A percentile compares a stretch with the other conserved stretches of the same genome.
phyloP scores from a whole-genome alignment of 306 rosid species.

The Prunus mira region DNA sequence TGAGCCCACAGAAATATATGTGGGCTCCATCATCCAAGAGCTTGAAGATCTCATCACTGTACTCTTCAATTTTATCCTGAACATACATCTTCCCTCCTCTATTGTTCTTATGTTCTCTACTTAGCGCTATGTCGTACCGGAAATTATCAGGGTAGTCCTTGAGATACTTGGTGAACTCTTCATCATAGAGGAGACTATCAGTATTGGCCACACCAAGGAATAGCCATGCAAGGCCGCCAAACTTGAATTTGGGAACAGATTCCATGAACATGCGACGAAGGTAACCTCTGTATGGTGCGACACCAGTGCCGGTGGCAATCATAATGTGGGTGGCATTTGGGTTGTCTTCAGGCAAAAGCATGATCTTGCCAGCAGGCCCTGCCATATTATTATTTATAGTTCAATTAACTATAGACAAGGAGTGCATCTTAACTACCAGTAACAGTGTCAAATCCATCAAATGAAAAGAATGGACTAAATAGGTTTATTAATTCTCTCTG shows the following conservation, averaged over 20 bases:
- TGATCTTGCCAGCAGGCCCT: slow-evolving; percentile 97
- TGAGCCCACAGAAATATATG: slow-evolving; percentile 94
- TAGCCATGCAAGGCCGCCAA: slow-evolving; percentile 93
- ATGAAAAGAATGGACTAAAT: background rate
- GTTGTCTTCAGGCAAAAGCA: slow-evolving; percentile 94
- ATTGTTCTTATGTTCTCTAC: slow-evolving; percentile 86
- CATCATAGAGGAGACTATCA: slow-evolving; percentile 84
- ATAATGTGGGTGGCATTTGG: slow-evolving; percentile 96
- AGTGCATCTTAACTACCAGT: slow-evolving; percentile 18
- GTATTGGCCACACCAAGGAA: slow-evolving; percentile 92
- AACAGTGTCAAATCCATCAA: slow-evolving; percentile 9
- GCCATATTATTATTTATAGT: slow-evolving; percentile 17
- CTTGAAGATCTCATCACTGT: slow-evolving; percentile 79
- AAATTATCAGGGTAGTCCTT: slow-evolving; percentile 77
- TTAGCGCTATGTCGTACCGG: slow-evolving; percentile 73
- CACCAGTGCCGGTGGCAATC: slow-evolving; percentile 94
- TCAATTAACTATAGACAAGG: slow-evolving; percentile 12
- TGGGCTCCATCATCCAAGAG: slow-evolving; percentile 88
- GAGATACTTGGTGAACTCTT: slow-evolving; percentile 83
- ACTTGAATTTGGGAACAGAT: slow-evolving; percentile 66
- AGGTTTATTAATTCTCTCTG: background rate
- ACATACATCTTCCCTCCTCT: slow-evolving; percentile 96
- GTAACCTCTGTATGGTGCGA: slow-evolving; percentile 95
- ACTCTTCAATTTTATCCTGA: slow-evolving; percentile 96
- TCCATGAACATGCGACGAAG: slow-evolving; percentile 99